Conservation (phyloP, 345 rosid genomes). For the Rhodamnia rubescens region DNA sequence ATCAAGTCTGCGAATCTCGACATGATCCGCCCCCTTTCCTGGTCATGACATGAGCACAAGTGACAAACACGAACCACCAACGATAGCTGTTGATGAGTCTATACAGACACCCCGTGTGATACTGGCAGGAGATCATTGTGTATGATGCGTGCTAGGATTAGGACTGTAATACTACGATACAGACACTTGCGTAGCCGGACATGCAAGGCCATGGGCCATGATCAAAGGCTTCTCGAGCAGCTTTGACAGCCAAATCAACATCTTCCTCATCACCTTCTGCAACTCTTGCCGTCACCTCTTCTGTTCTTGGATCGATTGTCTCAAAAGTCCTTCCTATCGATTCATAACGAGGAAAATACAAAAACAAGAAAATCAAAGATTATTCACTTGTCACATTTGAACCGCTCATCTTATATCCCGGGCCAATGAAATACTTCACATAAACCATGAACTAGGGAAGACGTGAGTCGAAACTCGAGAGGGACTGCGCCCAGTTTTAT, state of each 20-base stretch:
- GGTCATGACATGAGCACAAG: neutral
- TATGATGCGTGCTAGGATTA: neutral
- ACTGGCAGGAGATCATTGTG: neutral
- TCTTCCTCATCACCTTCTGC: slow-evolving; percentile 53
- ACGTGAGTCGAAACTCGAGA: neutral
- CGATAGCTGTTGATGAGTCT: neutral
- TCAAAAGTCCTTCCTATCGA: slow-evolving; percentile 36
- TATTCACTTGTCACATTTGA: neutral
- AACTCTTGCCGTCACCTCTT: slow-evolving; percentile 24
- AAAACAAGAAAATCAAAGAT: neutral
- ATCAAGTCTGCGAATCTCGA: slow-evolving; percentile 52
- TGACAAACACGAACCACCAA: neutral
- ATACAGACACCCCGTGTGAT: neutral
- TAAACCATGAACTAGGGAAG: neutral
- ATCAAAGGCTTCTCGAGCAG: slow-evolving; percentile 55
- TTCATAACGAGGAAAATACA: neutral
- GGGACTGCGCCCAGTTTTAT: too few species aligned
- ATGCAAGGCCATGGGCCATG: slow-evolving; percentile 61
- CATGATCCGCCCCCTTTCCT: slow-evolving; percentile 60
- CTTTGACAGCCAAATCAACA: slow-evolving; percentile 49
- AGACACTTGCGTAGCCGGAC: slow-evolving; percentile 35
- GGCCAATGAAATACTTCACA: neutral
- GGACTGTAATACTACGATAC: neutral
- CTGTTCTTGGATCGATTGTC: slow-evolving; percentile 47
- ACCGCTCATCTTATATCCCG: neutral